A percentile compares a stretch with the other conserved stretches of the same genome.
These are phyloP conservation scores for Cicer bijugum DNA, from an alignment of 306 rosid genomes.

Conservation along the genomic window DNA sequence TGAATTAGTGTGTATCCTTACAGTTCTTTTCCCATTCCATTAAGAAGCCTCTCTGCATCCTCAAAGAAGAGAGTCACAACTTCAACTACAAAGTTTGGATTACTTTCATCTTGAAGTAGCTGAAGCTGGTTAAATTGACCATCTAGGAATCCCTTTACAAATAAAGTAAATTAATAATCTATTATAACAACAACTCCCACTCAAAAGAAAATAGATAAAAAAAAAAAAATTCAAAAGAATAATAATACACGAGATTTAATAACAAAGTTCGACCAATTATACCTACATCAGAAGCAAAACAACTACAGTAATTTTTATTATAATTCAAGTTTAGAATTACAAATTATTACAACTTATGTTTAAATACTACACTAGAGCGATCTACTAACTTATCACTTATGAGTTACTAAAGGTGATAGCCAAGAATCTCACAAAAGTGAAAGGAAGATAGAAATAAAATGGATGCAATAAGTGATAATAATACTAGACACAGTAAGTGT, in stretches of 20 bases:
- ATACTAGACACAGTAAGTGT: not conserved
- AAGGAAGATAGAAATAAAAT: conserved; percentile 4
- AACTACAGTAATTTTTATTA: too few species aligned
- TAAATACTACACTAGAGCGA: too few species aligned
- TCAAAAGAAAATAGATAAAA: too few species aligned
- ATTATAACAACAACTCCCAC: too few species aligned
- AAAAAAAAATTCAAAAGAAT: too few species aligned
- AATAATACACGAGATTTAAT: too few species aligned
- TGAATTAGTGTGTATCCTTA: conserved; percentile 41
- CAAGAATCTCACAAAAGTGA: not conserved
- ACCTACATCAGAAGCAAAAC: too few species aligned
- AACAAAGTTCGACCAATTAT: too few species aligned
- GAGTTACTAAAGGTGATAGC: too few species aligned
- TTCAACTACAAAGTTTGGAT: conserved; percentile 81
- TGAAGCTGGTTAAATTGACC: conserved; percentile 75
- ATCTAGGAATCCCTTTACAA: conserved; percentile 67
- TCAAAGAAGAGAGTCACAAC: conserved; percentile 80
- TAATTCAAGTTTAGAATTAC: too few species aligned
- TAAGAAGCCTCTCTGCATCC: conserved; percentile 69
- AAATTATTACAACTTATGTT: too few species aligned
- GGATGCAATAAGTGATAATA: not conserved
- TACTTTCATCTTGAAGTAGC: conserved; percentile 82
- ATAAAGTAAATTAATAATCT: not conserved
- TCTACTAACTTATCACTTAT: too few species aligned
- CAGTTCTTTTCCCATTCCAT: conserved; percentile 66